Conservation (phyloP, 164 flowering plant genomes). For the Magnolia kwangsiensis region DNA sequence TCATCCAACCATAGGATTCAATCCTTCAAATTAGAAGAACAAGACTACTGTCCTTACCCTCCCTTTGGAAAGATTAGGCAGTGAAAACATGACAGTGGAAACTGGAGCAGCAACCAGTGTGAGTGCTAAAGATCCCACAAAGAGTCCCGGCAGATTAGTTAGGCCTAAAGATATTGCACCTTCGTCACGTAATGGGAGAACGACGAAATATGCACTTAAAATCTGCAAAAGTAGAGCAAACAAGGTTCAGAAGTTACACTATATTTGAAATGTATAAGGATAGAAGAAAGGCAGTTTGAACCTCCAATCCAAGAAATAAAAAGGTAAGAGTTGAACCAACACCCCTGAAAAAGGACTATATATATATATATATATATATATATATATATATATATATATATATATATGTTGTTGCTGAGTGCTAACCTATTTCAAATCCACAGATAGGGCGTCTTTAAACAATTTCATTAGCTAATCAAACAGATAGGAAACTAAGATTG, state of each 20-base stretch:
- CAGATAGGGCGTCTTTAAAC: background rate
- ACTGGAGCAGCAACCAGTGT: slow-evolving; percentile 88
- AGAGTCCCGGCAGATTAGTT: slow-evolving; percentile 71
- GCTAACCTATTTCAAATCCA: background rate
- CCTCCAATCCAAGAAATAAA: too few species aligned
- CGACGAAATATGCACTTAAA: slow-evolving; percentile 85
- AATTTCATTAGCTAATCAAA: background rate
- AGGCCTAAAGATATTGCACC: slow-evolving; percentile 93
- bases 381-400: too few species aligned
- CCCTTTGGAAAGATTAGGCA: slow-evolving; percentile 76
- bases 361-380: too few species aligned
- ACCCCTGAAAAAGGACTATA: too few species aligned
- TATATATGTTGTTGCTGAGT: too few species aligned
- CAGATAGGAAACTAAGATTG: too few species aligned
- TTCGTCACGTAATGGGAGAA: slow-evolving; percentile 93
- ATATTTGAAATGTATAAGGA: background rate
- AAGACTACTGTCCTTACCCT: slow-evolving; percentile 43
- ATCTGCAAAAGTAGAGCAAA: slow-evolving; percentile 43
- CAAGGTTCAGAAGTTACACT: background rate
- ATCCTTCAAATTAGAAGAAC: background rate
- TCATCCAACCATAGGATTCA: too few species aligned
- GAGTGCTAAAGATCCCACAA: slow-evolving; percentile 75
- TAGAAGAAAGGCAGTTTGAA: too few species aligned
- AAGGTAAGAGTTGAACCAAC: too few species aligned
- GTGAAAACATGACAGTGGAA: slow-evolving; percentile 79